Percentiles rank a stretch among this genome's conserved stretches.
phyloP scores from a whole-genome alignment of 345 rosid species.

The Aquilaria malaccensis region DNA sequence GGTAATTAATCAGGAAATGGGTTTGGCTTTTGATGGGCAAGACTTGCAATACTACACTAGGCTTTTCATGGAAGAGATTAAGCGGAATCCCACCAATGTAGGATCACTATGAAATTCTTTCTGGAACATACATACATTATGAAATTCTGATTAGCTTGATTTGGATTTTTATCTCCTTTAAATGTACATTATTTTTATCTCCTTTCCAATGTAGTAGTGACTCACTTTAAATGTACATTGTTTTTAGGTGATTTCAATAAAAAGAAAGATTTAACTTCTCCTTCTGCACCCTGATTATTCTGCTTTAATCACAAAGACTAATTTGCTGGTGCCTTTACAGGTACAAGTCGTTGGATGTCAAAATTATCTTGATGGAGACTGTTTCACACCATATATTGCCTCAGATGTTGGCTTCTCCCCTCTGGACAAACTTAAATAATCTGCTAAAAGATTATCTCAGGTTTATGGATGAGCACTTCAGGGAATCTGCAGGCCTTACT shows the following conservation, averaged over 20 bases:
- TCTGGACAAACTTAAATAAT: slow-evolving; percentile 64
- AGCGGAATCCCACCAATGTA: slow-evolving; percentile 79
- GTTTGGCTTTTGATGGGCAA: slow-evolving; percentile 91
- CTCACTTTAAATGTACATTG: neutral
- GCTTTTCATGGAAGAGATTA: slow-evolving; percentile 65
- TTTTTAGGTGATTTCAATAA: too few species aligned
- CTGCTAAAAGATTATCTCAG: slow-evolving; percentile 83
- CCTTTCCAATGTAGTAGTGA: too few species aligned
- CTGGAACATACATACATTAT: neutral
- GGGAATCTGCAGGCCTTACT: slow-evolving; percentile 97
- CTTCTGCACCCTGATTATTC: neutral
- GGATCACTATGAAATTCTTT: slow-evolving; percentile 22
- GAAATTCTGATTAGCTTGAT: neutral
- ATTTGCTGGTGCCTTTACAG: slow-evolving; percentile 24
- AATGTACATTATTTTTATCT: too few species aligned
- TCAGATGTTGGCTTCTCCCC: slow-evolving; percentile 77
- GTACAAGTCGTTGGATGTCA: slow-evolving; percentile 89
- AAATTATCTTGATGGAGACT: slow-evolving; percentile 93
- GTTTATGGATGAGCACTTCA: slow-evolving; percentile 97
- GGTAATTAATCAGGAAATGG: slow-evolving; percentile 89
- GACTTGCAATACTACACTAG: slow-evolving; percentile 82
- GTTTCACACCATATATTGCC: slow-evolving; percentile 82
- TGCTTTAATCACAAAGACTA: too few species aligned
- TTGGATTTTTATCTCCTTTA: neutral
- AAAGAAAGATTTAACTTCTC: neutral